Base-by-base conservation (phyloP, 108 stramenopile species). In the Aurantiochytrium sp. region DNA sequence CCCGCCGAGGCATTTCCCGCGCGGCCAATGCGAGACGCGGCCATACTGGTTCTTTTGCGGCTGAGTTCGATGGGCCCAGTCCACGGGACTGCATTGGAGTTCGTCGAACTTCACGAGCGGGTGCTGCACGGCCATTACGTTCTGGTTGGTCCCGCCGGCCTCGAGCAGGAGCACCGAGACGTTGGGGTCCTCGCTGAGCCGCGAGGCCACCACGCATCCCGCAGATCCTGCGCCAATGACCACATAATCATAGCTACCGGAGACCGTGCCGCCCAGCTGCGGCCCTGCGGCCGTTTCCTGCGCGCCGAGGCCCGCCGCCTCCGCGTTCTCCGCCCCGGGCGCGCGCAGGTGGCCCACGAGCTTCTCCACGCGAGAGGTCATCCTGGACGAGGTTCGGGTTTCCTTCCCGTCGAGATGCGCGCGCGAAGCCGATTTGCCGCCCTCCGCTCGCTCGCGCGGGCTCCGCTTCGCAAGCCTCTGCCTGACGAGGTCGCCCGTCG, bases 221-320 rank as follows among this genome's bases (percentile, higher is more conserved):
- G 94, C 93, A 2, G 92, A 89, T 10, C 96, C 96, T 3, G 93
- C 95, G 86, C 96, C 96, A 6, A 95, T 93, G 42, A 96, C 89
- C 37, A 96, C 93, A 86, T 95, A 96, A 45, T 96, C 94, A 87
- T 92, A 94, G 15, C 34, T 31, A 22, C 21, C 36, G n/a, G n/a
- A 15, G 36, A 88, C 21, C 6, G 8, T 34, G 15, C 59, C 59
- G 59, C 59, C 50, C 15, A 15, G 15, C 50, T 52, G 50, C 0
- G 17, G 50, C 15, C 50, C 50, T 17, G 50, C 8, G 50, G 50
- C n/a, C n/a, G n/a, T 52, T 17, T 52, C 59, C 59, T 65, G 32
- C 34, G 59, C 2, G 22, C n/a, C 32, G 32, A 65, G 2, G 8
- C 22, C n/a, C 10, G 59, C 59, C 34, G 8, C 10, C 10, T 15